Base-by-base conservation (phyloP, 306 rosid genomes). In the Alnus glutinosa region DNA sequence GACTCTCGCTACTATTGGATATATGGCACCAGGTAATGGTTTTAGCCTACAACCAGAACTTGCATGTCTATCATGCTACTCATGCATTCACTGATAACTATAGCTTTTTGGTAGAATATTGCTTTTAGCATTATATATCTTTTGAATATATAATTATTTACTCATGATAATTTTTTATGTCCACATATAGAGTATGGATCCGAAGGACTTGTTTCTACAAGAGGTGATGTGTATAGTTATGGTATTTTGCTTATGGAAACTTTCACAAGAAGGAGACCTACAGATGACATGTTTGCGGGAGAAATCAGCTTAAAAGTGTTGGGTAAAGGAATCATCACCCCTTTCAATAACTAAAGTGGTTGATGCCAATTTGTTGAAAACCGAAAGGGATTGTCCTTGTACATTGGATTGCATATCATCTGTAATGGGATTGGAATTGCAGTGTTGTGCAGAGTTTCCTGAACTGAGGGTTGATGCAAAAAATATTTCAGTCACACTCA, bases 151-250 rank as follows among this genome's bases (percentile, higher is more conserved):
- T 36, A 36, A 1, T 36, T 36, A 36, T 36, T 36, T 36, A 36
- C 2, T 36, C 3, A 3, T 36, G 3, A 36, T 3, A 36, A 23
- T 23, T 23, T 23, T 23, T 23, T 23, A 23, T 23, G 2, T 36
- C 1, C 14, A 49, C 8, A 9, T 49, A 0, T 49, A 49, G 54
- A 49, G 13, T 70, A 70, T 44, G 84, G 84, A 13, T 12, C 1
- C 0, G 51, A 75, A 47, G 80, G 84, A n/a, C 12, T 68, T 0
- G 76, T 80, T 1, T 67, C 76, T 0, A 37, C 16, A 3, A 37
- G 19, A 62, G 77, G 84, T 3, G 80, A 81, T 62, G 84, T 76
- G 50, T 70, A 81, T 7, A 81, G 74, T 13, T 81, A 58, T 42
- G 84, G 77, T 5, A 76, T 81, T 49, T 4, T 81, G 2, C 1